phyloP scores from a whole-genome alignment of 106 monocot genomes.

The Agapanthus africanus region DNA sequence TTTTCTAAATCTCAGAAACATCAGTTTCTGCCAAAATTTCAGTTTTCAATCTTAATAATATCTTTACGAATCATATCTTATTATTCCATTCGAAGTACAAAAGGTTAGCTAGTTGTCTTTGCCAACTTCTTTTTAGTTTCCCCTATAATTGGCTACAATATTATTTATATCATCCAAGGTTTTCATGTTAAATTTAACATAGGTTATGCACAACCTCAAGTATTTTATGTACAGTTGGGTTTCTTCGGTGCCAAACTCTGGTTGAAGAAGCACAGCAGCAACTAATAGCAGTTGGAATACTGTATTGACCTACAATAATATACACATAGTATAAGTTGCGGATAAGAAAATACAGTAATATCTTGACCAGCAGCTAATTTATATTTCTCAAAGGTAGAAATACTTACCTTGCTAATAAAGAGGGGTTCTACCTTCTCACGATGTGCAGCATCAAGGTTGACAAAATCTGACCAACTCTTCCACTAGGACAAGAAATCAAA shows the following conservation, averaged over 20 bases:
- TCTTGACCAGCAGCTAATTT: neutral
- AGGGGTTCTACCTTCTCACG: slow-evolving; percentile 81
- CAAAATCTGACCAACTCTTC: slow-evolving; percentile 80
- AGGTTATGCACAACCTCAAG: slow-evolving; percentile 38
- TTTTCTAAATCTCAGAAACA: too few relatives aligned
- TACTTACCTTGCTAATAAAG: slow-evolving; percentile 87
- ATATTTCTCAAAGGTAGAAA: neutral
- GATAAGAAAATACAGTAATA: neutral
- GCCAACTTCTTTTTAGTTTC: neutral
- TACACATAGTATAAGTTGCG: neutral
- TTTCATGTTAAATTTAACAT: neutral
- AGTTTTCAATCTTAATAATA: too few relatives aligned
- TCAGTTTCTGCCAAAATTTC: too few relatives aligned
- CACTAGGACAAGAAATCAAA: slow-evolving; percentile 43
- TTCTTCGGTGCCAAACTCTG: slow-evolving; percentile 63
- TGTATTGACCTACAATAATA: slow-evolving; percentile 61
- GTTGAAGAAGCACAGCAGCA: slow-evolving; percentile 85
- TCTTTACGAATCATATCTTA: too few relatives aligned
- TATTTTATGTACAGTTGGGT: slow-evolving; percentile 57
- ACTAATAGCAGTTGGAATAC: slow-evolving; percentile 83
- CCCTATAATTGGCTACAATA: neutral
- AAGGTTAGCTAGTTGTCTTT: neutral
- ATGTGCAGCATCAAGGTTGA: slow-evolving; percentile 53
- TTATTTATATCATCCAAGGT: neutral
- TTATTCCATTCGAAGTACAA: too few relatives aligned